Evolutionary conservation across 768 basidiomycete genomes (phyloP).

Genomic region (Collybiopsis luxurians): DNA sequence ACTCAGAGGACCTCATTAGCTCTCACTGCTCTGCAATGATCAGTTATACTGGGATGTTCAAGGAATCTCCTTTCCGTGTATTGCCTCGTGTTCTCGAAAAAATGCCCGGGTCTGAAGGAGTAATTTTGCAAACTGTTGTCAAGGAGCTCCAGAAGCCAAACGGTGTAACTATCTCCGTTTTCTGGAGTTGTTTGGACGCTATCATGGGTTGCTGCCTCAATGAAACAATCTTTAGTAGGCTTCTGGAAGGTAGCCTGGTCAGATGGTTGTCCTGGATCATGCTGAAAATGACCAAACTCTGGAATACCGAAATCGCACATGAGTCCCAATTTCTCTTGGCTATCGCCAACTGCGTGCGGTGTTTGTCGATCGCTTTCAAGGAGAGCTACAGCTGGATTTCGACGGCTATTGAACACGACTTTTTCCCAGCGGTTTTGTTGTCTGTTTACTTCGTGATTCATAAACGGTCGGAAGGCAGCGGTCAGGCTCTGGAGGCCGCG

Average conservation of each 20-base stretch:
- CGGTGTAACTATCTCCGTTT: neutral
- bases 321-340: neutral
- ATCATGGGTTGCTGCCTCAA: neutral
- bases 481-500: neutral
- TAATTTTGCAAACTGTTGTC: neutral
- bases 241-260: neutral
- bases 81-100: neutral
- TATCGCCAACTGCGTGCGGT: neutral
- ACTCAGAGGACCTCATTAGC: neutral
- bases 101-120: neutral
- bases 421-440: neutral
- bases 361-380: neutral
- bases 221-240: neutral
- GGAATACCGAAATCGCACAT: neutral
- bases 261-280: neutral
- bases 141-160: neutral
- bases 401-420: neutral
- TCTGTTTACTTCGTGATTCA: neutral
- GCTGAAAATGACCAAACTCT: neutral
- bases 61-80: too few relatives aligned
- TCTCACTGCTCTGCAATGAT: neutral
- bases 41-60: neutral
- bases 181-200: neutral
- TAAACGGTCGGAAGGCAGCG: neutral
- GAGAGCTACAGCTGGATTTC: neutral